These are phyloP conservation scores for Agarophyton chilense DNA, from an alignment of 23 red algal genomes.

Conservation along the genomic window DNA sequence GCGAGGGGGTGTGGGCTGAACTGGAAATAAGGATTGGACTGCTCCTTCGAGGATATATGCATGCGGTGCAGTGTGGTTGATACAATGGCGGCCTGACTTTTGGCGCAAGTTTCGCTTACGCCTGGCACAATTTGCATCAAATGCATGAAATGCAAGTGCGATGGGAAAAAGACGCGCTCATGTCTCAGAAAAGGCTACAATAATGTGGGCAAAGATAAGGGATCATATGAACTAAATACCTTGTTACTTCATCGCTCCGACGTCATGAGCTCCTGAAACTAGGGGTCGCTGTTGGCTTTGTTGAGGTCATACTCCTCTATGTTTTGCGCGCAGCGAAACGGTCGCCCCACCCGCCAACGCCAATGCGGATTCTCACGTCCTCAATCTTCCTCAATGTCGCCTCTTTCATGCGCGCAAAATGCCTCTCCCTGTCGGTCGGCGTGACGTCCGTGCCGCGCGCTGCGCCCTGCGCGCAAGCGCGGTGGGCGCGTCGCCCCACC, in stretches of 20 bases:
- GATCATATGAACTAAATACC: no score
- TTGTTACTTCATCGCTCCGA: background rate
- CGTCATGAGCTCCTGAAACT: slow-evolving; percentile 48
- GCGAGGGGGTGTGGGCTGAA: background rate
- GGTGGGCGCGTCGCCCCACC: background rate
- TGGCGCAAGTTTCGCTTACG: slow-evolving; percentile 7
- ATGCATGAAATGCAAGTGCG: no score
- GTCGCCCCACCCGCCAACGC: background rate
- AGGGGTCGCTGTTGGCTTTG: slow-evolving; percentile 22
- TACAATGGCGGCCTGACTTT: no score
- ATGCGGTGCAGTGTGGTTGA: no score
- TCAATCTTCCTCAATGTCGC: background rate
- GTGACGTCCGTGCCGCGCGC: no score
- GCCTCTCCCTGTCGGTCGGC: background rate
- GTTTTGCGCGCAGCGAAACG: background rate
- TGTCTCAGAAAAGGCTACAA: no score
- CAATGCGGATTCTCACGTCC: background rate
- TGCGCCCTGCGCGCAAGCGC: no score
- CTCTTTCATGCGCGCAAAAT: background rate
- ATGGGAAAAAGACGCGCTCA: no score
- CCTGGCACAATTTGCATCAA: no score
- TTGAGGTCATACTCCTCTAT: slow-evolving; percentile 7
- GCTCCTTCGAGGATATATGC: no score
- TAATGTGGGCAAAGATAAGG: no score
- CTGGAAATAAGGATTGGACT: no score